Evolutionary conservation across 345 rosid species (phyloP).

Genomic region (Schrenkiella parvula): DNA sequence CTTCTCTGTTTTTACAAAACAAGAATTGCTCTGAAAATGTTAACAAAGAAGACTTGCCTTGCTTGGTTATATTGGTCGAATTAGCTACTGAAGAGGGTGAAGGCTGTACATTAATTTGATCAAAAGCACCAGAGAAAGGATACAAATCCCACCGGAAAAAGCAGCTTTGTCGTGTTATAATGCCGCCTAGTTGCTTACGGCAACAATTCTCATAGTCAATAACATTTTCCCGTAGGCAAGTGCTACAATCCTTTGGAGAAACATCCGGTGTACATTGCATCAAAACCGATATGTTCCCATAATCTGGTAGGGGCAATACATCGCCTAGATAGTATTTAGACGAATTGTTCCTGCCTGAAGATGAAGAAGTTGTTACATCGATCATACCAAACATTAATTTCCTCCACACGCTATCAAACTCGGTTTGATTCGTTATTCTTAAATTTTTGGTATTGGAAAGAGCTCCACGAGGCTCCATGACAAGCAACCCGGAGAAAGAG

Average conservation of each 20-base stretch:
- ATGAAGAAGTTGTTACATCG: not conserved
- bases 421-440: not conserved
- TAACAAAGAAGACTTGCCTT: not conserved
- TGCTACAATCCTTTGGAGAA: constrained; percentile 18
- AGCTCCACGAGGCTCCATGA: not conserved
- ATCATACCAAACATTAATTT: not conserved
- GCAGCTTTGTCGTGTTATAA: constrained; percentile 19
- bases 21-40: not conserved
- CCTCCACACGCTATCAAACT: not conserved
- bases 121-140: not conserved
- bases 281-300: constrained; percentile 5
- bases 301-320: not conserved
- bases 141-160: constrained; percentile 23
- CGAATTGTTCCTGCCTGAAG: not conserved
- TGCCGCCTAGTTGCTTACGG: not conserved
- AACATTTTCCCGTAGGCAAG: constrained; percentile 3
- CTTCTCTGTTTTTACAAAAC: too few species aligned
- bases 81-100: not conserved
- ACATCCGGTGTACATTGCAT: constrained; percentile 39
- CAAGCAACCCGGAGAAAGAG: constrained; percentile 1
- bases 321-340: not conserved
- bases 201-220: not conserved
- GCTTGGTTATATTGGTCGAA: not conserved
- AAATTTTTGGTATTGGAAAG: not conserved
- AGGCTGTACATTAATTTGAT: not conserved